phyloP scores from a whole-genome alignment of 2,329 filamentous ascomycete species.

The Coniochaeta prunicola region DNA sequence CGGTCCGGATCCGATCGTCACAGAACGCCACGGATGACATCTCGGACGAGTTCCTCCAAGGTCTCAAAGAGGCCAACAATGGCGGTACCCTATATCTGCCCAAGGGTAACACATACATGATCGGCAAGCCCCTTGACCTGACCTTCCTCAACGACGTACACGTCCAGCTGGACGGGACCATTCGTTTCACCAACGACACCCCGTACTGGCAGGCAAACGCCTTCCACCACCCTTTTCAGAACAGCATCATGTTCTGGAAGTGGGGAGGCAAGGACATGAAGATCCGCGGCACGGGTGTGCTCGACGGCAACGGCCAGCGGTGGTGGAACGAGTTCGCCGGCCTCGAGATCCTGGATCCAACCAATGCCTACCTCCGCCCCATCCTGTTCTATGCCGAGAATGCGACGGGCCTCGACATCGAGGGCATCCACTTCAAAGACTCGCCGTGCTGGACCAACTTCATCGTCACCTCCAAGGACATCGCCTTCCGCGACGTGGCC shows the following conservation, averaged over 20 bases:
- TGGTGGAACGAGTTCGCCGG: constrained; percentile 36
- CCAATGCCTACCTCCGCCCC: constrained; percentile 49
- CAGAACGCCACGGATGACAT: constrained; percentile 48
- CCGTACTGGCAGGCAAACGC: constrained; percentile 34
- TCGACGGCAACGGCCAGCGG: constrained; percentile 46
- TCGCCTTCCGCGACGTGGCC: constrained; percentile 45
- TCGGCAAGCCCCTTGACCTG: constrained; percentile 51
- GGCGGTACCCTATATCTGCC: constrained; percentile 50
- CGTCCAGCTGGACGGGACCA: constrained; percentile 50
- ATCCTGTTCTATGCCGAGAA: constrained; percentile 57
- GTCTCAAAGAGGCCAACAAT: constrained; percentile 47
- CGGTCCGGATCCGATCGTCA: constrained; percentile 44
- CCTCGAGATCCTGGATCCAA: constrained; percentile 39
- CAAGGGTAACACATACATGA: constrained; percentile 46
- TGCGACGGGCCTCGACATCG: constrained; percentile 47
- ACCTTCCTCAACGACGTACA: constrained; percentile 52
- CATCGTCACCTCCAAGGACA: constrained; percentile 46
- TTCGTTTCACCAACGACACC: constrained; percentile 37
- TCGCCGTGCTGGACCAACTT: constrained; percentile 60
- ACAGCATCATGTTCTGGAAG: constrained; percentile 55
- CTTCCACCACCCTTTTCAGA: constrained; percentile 33
- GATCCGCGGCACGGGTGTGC: constrained; percentile 48
- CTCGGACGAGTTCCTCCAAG: constrained; percentile 45
- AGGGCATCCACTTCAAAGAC: constrained; percentile 52
- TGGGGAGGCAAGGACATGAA: constrained; percentile 56